Base-by-base conservation (phyloP, 257 asterid species). In the Linaria vulgaris region DNA sequence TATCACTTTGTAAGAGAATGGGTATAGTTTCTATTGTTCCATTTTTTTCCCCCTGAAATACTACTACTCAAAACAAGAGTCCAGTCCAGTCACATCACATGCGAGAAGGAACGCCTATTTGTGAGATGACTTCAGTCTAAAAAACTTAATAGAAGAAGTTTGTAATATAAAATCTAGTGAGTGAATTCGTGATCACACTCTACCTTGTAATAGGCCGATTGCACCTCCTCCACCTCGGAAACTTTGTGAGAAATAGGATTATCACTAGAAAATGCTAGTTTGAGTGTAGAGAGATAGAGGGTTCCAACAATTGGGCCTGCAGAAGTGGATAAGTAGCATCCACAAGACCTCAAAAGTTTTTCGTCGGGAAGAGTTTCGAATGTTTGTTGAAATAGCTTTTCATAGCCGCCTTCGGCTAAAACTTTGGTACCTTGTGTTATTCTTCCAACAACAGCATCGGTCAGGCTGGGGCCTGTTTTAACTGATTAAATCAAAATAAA, bases 331-430 rank as follows among this genome's bases (percentile, higher is more conserved):
- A 92, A 76, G 82, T 89, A 92, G 80, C 97, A 92, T 10, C 86
- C 95, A 66, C 76, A 92, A 43, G 85, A 79, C 74, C 83, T 85
- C 52, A 80, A 72, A 54, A 92, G 94, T 69, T 85, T 76, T 75
- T 91, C 96, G 47, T 76, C 95, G 0, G 94, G 88, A 58, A 74
- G 79, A 67, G 72, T 86, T 77, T 85, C 97, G 72, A 92, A 92
- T 30, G 97, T 85, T 78, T 89, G 88, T 67, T 73, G 84, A 53
- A 83, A 92, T 37, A 92, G 78, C 67, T 92, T 89, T 70, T 89
- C 99, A 54, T 92, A 89, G 27, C 97, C 99, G 66, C 97, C 99
- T 84, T 92, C 99, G 14, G 97, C 83, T 72, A 92, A 75, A 70
- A 87, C 82, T 79, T 84, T 92, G 45, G 97, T 85, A 53, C 97